Percentiles rank a stretch among this genome's conserved stretches.
Conservation (phyloP, 2,329 filamentous ascomycete genomes). For the Fusarium pseudoanthophilum region DNA sequence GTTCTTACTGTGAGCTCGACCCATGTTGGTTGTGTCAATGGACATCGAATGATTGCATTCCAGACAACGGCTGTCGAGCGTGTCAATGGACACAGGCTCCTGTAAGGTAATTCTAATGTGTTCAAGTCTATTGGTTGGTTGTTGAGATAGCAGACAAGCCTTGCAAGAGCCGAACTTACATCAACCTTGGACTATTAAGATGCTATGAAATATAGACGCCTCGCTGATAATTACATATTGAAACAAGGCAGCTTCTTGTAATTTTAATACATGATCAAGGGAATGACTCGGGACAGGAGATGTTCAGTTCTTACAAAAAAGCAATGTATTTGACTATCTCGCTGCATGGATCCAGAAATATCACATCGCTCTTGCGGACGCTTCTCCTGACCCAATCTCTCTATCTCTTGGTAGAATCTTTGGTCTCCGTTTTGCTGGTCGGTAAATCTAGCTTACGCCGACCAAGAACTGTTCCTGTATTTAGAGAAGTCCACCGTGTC, state of each 20-base stretch:
- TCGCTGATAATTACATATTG: not conserved
- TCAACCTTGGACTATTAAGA: not conserved
- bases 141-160: not conserved
- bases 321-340: not conserved
- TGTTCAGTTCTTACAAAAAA: not conserved
- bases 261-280: not conserved
- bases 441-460: no score
- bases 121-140: not conserved
- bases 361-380: not conserved
- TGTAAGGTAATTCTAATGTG: not conserved
- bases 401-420: not conserved
- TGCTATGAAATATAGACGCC: not conserved
- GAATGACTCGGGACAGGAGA: not conserved
- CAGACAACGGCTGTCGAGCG: not conserved
- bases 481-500: no score
- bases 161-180: not conserved
- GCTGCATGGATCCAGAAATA: not conserved
- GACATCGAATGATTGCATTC: not conserved
- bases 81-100: not conserved
- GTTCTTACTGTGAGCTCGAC: not conserved
- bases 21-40: not conserved
- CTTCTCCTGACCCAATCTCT: not conserved
- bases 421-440: not conserved
- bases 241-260: not conserved
- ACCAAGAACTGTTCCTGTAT: no score